Base-by-base conservation (phyloP, 306 rosid species). In the Prunus mume region DNA sequence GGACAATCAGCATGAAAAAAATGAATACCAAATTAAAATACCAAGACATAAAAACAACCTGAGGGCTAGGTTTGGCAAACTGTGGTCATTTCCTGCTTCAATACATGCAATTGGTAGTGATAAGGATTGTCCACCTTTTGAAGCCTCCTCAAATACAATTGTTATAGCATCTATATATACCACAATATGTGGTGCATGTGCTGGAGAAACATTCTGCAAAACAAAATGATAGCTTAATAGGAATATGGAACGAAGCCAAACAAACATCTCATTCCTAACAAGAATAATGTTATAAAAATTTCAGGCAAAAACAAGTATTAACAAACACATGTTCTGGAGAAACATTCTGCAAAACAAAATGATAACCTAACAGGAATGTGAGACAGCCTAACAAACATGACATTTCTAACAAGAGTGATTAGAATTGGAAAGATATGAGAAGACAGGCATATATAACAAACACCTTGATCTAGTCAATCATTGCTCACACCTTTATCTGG, bases 111-210 rank as follows among this genome's bases (percentile, higher is more conserved):
- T 87, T 25, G 93, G 99, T 54, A 89, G 77, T 63, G 97, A 86
- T 14, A 89, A 78, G 1, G 92, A 83, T 78, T 87, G 84, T 79
- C 91, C 96, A 66, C 75, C 83, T 77, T 78, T 87, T 50, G 89
- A 82, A 67, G 89, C 81, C 90, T 92, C 97, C 81, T 86, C 99
- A 70, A 82, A 83, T 79, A 90, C 87, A 82, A 95, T 83, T 69
- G 94, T 88, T 83, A 95, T 95, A 79, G 93, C 93, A 88, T 92
- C 99, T 77, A 95, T 84, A 80, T 81, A 95, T 76, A 95, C 83
- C 87, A 92, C 83, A 79, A 95, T 89, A 55, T 92, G 87, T 47
- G 96, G 88, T 65, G 86, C 82, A 83, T 90, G 93, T 49, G 85
- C 86, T 71, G 99, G 97, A 81, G 92, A 90, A 64, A 90, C 83